These are phyloP conservation scores for Suillus sp. DNA, from an alignment of 768 basidiomycete species.

Conservation along the genomic window DNA sequence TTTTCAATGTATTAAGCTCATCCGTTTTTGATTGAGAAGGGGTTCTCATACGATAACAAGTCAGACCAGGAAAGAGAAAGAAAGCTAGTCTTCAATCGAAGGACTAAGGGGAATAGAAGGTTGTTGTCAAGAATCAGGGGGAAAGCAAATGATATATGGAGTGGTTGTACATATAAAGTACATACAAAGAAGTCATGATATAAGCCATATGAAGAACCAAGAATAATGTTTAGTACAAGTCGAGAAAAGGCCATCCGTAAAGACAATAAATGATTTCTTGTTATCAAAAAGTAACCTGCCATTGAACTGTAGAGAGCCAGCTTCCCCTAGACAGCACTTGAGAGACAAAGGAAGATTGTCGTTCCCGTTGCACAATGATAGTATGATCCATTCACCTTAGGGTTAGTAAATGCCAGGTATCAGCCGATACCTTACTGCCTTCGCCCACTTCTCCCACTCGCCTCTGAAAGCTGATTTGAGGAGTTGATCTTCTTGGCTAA, in stretches of 20 bases:
- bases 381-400: not conserved
- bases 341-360: not conserved
- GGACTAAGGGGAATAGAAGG: not conserved
- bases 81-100: not conserved
- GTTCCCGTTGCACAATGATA: not conserved
- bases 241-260: not conserved
- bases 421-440: conserved; percentile 31
- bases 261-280: not conserved
- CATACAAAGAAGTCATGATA: not conserved
- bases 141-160: not conserved
- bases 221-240: not conserved
- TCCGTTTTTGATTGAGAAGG: not conserved
- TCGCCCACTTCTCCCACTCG: conserved; percentile 24
- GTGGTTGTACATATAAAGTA: not conserved
- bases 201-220: not conserved
- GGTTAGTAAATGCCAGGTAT: conserved; percentile 35
- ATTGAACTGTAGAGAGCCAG: not conserved
- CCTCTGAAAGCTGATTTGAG: not conserved
- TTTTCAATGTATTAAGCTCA: not conserved
- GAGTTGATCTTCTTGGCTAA: not conserved
- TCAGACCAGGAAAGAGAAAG: not conserved
- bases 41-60: conserved; percentile 5
- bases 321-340: not conserved
- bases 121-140: not conserved
- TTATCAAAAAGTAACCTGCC: not conserved